Conservation (phyloP, 2,329 filamentous ascomycete species). For the Aspergillus aculeatus region DNA sequence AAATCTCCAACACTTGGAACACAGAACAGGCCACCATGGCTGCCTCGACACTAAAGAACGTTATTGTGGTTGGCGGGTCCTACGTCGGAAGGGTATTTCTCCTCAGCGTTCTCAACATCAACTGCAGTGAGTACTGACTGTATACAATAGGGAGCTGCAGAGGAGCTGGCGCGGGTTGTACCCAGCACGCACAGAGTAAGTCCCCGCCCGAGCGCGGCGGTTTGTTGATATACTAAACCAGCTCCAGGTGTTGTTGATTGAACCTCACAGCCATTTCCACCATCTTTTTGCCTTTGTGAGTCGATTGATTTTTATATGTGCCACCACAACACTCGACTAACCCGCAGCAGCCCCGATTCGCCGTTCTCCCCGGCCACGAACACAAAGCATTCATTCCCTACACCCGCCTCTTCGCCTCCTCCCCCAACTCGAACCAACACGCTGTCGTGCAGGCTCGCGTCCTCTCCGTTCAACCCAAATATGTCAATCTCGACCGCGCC, state of each 20-base stretch:
- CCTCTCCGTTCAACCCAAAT: conserved; percentile 26
- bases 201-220: neutral
- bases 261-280: conserved; percentile 38
- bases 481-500: conserved; percentile 34
- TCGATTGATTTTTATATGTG: no score
- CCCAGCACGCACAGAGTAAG: conserved; percentile 37
- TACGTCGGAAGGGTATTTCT: conserved; percentile 33
- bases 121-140: conserved; percentile 7
- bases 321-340: neutral
- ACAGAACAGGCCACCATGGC: conserved; percentile 22
- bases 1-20: neutral
- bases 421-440: conserved; percentile 25
- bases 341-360: conserved; percentile 30
- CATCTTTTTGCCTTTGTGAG: conserved; percentile 38
- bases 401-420: conserved; percentile 28
- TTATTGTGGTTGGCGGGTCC: conserved; percentile 39
- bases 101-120: no score
- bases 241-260: conserved; percentile 32
- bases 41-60: conserved; percentile 30
- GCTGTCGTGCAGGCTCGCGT: conserved; percentile 34
- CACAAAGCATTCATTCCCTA: conserved; percentile 41
- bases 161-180: conserved; percentile 35
- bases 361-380: conserved; percentile 35
- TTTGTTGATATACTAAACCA: neutral
- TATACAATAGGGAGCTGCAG: conserved; percentile 28